Evolutionary conservation across 2,329 filamentous ascomycete genomes (phyloP), one percentile per base, ranked within the genome.

Genomic region (Hyphodiscus sp.): DNA sequence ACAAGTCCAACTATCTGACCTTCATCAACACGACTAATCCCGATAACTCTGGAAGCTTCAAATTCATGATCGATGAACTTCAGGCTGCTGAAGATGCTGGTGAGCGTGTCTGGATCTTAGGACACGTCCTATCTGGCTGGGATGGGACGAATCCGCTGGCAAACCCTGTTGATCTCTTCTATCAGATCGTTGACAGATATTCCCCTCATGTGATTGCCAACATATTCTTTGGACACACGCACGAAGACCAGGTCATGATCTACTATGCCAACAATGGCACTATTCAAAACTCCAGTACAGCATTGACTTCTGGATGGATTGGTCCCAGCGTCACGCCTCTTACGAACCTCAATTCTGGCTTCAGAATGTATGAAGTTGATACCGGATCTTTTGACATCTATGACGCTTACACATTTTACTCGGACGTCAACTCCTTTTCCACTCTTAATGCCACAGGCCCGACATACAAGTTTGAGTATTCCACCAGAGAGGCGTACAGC

Each of bases 51-150:
- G 76, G 77, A 1, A 69, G 70, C 18, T 71, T 79, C 52, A 65
- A 65, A 7, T 80, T 76, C 67, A 67, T 80, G 53, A 76, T 78
- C 49, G 57, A 71, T 2, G 77, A 81, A 59, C 70, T 81, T 0
- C 75, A 79, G 60, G 70, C 71, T 7, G 77, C 77, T 9, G 78
- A 81, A 61, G 74, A 78, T 56, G 69, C 70, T 9, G 70, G 54
- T 5, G 77, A 81, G 57, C 68, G 76, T 10, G 78, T 79, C 26
- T 81, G 78, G 78, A 71, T 81, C 6, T 61, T 79, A 7, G 78
- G 74, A 5, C 77, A 80, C 50, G 77, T 82, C 13, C 71, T 79
- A 9, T 74, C 72, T 20, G 79, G 79, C 8, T 82, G 77, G 76
- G 78, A 81, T 61, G 79, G 78, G 23, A 66, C 65, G 2, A 81